Evolutionary conservation across 176 grass and related monocot genomes (phyloP).

Genomic region (Canna indica): DNA sequence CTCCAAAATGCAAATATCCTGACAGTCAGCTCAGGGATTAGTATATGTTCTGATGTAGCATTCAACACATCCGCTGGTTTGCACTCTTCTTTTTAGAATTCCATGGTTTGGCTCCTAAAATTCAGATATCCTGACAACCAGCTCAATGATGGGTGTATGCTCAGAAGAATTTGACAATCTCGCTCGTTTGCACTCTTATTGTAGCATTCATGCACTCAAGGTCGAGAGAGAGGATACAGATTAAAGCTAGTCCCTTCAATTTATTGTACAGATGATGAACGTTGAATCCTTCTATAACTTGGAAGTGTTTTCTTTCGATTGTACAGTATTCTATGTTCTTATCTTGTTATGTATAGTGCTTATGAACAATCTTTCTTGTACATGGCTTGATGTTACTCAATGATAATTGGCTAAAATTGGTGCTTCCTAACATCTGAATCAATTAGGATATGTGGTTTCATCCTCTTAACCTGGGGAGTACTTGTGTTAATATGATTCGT

Average conservation of each 20-base stretch:
- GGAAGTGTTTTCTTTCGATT: background rate
- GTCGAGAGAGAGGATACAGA: background rate
- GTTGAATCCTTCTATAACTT: background rate
- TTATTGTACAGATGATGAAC: background rate
- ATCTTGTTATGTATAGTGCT: background rate
- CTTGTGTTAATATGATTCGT: too few species aligned
- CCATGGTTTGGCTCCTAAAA: background rate
- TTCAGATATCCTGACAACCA: too few species aligned
- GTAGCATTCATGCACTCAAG: background rate
- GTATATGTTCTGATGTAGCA: constrained; percentile 64
- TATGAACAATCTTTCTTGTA: background rate
- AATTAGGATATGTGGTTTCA: too few species aligned
- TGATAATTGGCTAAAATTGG: background rate
- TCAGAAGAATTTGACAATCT: too few species aligned
- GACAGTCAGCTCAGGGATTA: constrained; percentile 39
- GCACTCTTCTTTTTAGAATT: too few species aligned
- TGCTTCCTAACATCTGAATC: too few species aligned
- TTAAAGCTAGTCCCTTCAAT: background rate
- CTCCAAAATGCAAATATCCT: constrained; percentile 64
- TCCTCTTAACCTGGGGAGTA: too few species aligned
- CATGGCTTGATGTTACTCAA: background rate
- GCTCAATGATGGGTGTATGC: too few species aligned
- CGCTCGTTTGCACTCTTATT: too few species aligned
- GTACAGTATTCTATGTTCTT: background rate
- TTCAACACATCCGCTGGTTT: constrained; percentile 25